Evolutionary conservation across 768 basidiomycete species (phyloP).

Genomic region (Tylopilus sp.): DNA sequence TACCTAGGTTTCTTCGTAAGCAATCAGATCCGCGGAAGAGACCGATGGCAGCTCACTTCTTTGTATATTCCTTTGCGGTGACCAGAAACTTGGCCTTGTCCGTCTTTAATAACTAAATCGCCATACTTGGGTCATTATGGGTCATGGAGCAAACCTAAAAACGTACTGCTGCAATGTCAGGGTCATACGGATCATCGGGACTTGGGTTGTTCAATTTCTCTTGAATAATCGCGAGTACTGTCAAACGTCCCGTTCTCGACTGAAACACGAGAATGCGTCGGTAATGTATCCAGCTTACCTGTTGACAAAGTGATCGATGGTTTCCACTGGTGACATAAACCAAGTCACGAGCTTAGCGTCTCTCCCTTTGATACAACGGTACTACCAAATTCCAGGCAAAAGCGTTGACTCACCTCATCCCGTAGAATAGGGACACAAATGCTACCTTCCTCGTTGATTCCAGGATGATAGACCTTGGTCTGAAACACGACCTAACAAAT

Average conservation of each 20-base stretch:
- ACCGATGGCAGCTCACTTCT: conserved; percentile 52
- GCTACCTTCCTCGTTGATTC: conserved; percentile 83
- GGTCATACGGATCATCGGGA: conserved; percentile 85
- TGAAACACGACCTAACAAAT: conserved; percentile 66
- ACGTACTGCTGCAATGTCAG: conserved; percentile 79
- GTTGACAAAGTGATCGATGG: conserved; percentile 71
- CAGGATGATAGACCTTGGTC: conserved; percentile 88
- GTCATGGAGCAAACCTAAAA: not conserved
- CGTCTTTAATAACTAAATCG: conserved; percentile 63
- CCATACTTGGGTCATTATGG: not conserved
- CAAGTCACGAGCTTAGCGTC: no score
- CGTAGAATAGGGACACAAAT: conserved; percentile 83
- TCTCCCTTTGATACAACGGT: no score
- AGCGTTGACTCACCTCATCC: conserved; percentile 60
- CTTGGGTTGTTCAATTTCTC: conserved; percentile 88
- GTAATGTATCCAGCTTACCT: conserved; percentile 37
- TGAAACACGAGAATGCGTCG: not conserved
- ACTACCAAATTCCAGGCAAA: conserved; percentile 6
- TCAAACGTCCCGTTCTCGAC: conserved; percentile 12
- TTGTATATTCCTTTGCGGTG: conserved; percentile 81
- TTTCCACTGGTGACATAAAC: conserved; percentile 74
- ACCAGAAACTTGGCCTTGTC: conserved; percentile 70
- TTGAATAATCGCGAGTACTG: conserved; percentile 73
- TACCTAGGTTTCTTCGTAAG: conserved; percentile 8
- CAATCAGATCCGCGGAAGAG: conserved; percentile 3